A percentile compares a stretch with the other conserved stretches of the same genome.
Evolutionary conservation across 1,139 yeast genomes (phyloP).

Genomic region (Geotrichum restrictum): DNA sequence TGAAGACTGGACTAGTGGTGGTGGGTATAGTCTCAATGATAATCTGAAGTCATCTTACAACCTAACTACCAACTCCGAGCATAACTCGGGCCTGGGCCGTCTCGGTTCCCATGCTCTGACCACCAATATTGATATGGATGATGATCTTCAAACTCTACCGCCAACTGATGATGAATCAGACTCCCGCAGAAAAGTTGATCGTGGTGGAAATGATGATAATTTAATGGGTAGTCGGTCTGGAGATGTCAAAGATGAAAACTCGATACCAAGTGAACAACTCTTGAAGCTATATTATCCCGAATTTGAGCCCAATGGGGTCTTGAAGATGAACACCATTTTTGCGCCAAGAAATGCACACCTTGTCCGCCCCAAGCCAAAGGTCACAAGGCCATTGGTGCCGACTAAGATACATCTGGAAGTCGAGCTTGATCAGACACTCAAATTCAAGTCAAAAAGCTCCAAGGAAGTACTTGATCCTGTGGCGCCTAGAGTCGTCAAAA

Average conservation of each 20-base stretch:
- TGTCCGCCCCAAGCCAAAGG: conserved; percentile 51
- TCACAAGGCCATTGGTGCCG: conserved; percentile 60
- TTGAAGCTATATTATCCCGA: conserved; percentile 54
- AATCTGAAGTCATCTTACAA: conserved; percentile 8
- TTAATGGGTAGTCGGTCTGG: too few species aligned
- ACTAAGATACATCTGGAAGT: conserved; percentile 43
- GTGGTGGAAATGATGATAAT: neutral
- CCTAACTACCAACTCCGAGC: neutral
- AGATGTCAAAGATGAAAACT: neutral
- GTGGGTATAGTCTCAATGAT: conserved; percentile 4
- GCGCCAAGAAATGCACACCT: conserved; percentile 58
- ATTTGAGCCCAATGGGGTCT: conserved; percentile 52
- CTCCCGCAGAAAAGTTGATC: neutral
- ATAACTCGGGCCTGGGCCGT: neutral
- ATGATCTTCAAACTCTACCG: conserved; percentile 5
- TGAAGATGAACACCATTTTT: conserved; percentile 65
- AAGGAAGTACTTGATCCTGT: conserved; percentile 8
- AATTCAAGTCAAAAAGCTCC: conserved; percentile 24
- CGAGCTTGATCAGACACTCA: conserved; percentile 41
- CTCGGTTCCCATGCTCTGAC: neutral
- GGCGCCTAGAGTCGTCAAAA: conserved; percentile 8
- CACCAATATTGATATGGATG: conserved; percentile 14
- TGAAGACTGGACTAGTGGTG: conserved; percentile 19
- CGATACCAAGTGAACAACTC: conserved; percentile 34
- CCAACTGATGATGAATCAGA: conserved; percentile 6